phyloP scores from a whole-genome alignment of 805 yeast species.

The Ogataea dorogensis region DNA sequence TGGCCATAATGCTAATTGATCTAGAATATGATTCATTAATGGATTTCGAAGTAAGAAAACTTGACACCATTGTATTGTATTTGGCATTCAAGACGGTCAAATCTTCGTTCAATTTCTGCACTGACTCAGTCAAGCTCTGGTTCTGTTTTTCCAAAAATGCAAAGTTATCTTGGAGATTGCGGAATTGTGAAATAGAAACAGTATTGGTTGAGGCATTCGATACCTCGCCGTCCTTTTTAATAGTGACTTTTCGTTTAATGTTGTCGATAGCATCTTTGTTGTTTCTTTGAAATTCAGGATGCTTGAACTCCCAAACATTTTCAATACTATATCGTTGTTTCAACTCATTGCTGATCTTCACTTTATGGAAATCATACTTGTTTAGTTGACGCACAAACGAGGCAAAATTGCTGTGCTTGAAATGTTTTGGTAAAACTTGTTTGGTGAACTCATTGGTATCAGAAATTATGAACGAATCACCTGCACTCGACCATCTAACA shows the following conservation, averaged over 20 bases:
- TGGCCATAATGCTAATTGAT: slow-evolving; percentile 49
- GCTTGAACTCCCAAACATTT: slow-evolving; percentile 82
- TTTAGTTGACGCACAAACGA: slow-evolving; percentile 93
- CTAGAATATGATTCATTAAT: slow-evolving; percentile 56
- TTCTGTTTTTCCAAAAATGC: slow-evolving; percentile 31
- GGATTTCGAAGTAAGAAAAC: slow-evolving; percentile 54
- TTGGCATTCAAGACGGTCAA: slow-evolving; percentile 48
- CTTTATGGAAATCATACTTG: slow-evolving; percentile 97
- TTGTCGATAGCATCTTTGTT: slow-evolving; percentile 79
- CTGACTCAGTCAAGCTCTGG: slow-evolving; percentile 30
- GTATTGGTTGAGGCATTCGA: slow-evolving; percentile 9
- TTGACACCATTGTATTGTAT: slow-evolving; percentile 63
- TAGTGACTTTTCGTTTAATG: slow-evolving; percentile 80
- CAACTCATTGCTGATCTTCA: slow-evolving; percentile 64
- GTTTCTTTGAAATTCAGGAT: slow-evolving; percentile 79
- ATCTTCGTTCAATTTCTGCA: slow-evolving; percentile 36
- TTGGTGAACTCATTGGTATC: slow-evolving; percentile 91
- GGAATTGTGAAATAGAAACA: slow-evolving; percentile 27
- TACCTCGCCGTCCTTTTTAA: slow-evolving; percentile 29
- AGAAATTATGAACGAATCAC: slow-evolving; percentile 83
- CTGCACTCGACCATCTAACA: slow-evolving; percentile 83
- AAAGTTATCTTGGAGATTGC: slow-evolving; percentile 29
- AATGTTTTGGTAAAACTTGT: slow-evolving; percentile 84
- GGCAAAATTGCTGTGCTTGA: slow-evolving; percentile 93
- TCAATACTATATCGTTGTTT: slow-evolving; percentile 69